These are phyloP conservation scores for Spencermartinsiella europaea DNA, from an alignment of 805 yeast genomes.

Conservation along the genomic window DNA sequence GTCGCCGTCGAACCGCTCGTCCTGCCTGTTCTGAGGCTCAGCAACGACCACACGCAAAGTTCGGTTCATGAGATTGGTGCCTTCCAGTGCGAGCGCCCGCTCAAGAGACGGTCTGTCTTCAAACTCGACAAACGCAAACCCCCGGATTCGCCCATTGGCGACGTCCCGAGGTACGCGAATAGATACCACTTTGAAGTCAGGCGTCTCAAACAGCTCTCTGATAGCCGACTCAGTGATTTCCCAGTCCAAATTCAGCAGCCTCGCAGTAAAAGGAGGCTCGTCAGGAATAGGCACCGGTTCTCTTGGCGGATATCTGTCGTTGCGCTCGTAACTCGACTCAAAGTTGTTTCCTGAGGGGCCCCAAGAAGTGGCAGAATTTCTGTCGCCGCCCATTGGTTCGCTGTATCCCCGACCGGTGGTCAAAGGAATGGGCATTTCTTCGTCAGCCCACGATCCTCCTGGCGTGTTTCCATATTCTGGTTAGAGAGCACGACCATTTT, in stretches of 20 bases:
- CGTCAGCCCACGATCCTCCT: conserved; percentile 74
- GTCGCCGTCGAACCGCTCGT: conserved; percentile 39
- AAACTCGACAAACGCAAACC: conserved; percentile 86
- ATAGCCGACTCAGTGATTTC: conserved; percentile 60
- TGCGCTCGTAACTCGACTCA: conserved; percentile 1
- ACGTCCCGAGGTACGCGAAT: conserved; percentile 70
- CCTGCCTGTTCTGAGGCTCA: conserved; percentile 44
- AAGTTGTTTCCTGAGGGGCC: conserved; percentile 24
- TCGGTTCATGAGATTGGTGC: conserved; percentile 68
- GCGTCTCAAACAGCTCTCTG: conserved; percentile 32
- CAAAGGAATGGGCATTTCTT: conserved; percentile 36
- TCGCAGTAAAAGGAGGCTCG: conserved; percentile 87
- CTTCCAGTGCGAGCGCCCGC: conserved; percentile 67
- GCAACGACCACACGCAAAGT: conserved; percentile 67
- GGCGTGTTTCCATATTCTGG: conserved; percentile 15
- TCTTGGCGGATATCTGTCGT: conserved; percentile 30
- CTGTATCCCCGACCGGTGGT: conserved; percentile 26
- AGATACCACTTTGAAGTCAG: conserved; percentile 49
- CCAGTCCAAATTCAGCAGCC: conserved; percentile 81
- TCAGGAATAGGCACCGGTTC: conserved; percentile 84
- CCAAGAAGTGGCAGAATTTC: background rate
- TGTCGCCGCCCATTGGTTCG: conserved; percentile 25
- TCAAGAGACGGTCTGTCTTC: conserved; percentile 74
- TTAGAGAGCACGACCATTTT: too few species aligned
- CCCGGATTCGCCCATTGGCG: conserved; percentile 66